Evolutionary conservation across 208 protist genomes (phyloP), one percentile per base, ranked within the genome.

Genomic region (Acanthamoeba lenticulata): DNA sequence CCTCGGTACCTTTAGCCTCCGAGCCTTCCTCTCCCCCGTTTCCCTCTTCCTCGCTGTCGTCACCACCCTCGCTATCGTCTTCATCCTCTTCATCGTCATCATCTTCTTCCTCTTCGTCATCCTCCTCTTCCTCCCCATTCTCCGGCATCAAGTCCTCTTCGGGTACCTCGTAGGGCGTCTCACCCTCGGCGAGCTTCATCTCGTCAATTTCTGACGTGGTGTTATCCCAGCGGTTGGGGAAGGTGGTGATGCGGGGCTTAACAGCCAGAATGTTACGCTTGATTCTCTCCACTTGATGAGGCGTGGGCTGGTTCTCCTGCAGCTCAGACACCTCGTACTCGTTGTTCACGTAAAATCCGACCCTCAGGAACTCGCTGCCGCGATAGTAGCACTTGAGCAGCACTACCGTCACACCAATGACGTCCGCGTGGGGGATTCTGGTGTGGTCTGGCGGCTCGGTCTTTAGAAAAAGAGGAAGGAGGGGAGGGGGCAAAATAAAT

Each of bases 291-390:
- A 96, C n/a, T 21, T 92, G 36, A 38, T 95, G 96, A 34, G 40
- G 57, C 29, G 95, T 72, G 32, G 97, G 97, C 83, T 96, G 97
- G 27, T 93, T 94, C 83, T 95, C 62, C 74, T 85, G 94, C 36
- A 94, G 67, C 62, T 62, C 85, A 4, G 85, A 52, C 15, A 13
- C 34, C 11, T 62, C 47, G 85, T 91, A 91, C 57, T 96, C 97
- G 52, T 99, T 98, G 92, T 98, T 98, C n/a, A 99, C 98, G 96
- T 99, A 99, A 96, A 99, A 99, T 13, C 98, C 99, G 2, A 99
- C 98, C 11, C 99, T 97, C 86, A 99, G 96, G 94, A 99, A 99
- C 96, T 99, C 98, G 91, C 99, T 96, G 1, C 97, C 96, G 19
- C 96, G 95, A 94, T 99, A 99, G 81, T 98, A 97, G 95, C 99